These are phyloP conservation scores for Cladosporium sp. DNA, from an alignment of 2,329 filamentous ascomycete genomes.

Conservation along the genomic window DNA sequence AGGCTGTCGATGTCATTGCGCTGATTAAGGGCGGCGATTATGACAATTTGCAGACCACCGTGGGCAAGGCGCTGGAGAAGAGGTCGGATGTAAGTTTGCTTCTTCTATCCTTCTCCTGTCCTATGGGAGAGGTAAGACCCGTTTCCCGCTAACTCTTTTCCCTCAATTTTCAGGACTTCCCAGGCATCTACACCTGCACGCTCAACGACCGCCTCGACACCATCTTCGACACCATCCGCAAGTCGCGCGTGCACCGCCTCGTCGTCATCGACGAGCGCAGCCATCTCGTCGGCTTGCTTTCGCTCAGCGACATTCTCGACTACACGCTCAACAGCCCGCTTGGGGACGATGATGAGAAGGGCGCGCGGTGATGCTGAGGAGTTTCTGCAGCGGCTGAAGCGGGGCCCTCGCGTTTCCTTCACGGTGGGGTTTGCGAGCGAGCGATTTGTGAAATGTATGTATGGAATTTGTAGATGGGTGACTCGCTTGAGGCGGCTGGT, in stretches of 20 bases:
- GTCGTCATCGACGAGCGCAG: conserved; percentile 89
- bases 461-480: no score
- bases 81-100: conserved; percentile 60
- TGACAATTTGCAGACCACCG: conserved; percentile 78
- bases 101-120: background rate
- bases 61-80: conserved; percentile 84
- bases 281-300: conserved; percentile 81
- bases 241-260: conserved; percentile 87
- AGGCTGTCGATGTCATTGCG: conserved; percentile 94
- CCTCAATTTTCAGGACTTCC: conserved; percentile 68
- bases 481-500: no score
- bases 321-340: conserved; percentile 63
- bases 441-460: no score
- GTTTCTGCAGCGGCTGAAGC: no score
- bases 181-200: conserved; percentile 94
- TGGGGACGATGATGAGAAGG: conserved; percentile 22
- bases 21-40: conserved; percentile 92
- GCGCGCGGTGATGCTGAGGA: no score
- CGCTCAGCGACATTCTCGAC: conserved; percentile 91
- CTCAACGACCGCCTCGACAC: conserved; percentile 88
- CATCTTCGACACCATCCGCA: conserved; percentile 94
- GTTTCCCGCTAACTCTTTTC: no score
- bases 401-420: no score
- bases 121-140: no score
- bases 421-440: no score